Base-by-base conservation (phyloP, 371 early-diverging fungal genomes). In the Rhizopus microsporus region DNA sequence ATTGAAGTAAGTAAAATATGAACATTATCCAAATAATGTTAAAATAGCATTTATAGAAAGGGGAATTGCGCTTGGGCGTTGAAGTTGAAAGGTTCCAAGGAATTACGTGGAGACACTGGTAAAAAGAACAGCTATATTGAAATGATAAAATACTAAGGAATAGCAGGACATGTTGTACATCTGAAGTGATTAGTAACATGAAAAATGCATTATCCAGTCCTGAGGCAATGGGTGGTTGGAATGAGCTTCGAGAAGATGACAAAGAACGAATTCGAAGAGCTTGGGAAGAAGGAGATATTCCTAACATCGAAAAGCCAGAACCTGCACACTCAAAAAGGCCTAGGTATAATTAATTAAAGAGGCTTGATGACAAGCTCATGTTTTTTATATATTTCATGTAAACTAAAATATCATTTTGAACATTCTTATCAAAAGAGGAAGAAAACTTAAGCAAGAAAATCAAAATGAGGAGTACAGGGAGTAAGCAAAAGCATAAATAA, bases 101-200 rank as follows among this genome's bases (percentile, higher is more conserved):
- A n/a, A 51, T 62, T 17, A 43, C 45, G 10, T 68, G 63, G 63
- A 52, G 52, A 29, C 68, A 68, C 33, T 68, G 68, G 68, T 60
- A 59, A 51, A 40, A 32, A 15, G 3, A 44, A 12, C 2, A 2
- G 23, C 23, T 23, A 23, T 23, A 23, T 23, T 23, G 23, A 23
- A 23, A 23, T 23, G 23, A 23, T n/a, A 38, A 17, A n/a, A 8
- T 7, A 46, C 10, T 23, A 23, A 39, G 12, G 31, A 29, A 31
- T 43, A 4, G 15, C 33, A 67, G 68, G 68, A 53, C 57, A 44
- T 68, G 69, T 54, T 53, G 51, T 10, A 57, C 69, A 1, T 31
- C 46, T 9, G 49, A 57, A 45, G 60, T 68, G 3, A 39, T 68
- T 39, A 34, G 34, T 30, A 60, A 64, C 50, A 56, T 68, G 54